Base-by-base conservation (phyloP, 768 basidiomycete genomes). In the Sporobolomyces phaffii region DNA sequence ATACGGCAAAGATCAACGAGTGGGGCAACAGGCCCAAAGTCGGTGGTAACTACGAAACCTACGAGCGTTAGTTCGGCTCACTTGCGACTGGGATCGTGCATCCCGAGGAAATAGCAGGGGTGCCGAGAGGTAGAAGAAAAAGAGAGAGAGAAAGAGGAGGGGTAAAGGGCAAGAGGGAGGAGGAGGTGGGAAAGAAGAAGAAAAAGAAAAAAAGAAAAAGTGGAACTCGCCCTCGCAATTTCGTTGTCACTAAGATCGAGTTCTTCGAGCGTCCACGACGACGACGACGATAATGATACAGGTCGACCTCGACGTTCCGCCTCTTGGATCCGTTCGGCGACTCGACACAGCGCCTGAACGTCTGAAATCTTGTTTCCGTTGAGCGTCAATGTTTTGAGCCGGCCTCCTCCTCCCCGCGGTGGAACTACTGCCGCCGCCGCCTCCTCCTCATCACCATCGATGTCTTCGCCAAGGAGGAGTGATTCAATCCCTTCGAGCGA, bases 1-100 rank as follows among this genome's bases (percentile, higher is more conserved):
- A 49, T 13, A 68, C 44, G 17, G 44, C 43, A 13, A 68, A 22
- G 20, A 69, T 44, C 43, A 64, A 43, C 2, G 58, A 36, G 20
- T 36, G 45, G 5, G 62, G 62, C 28, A 69, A 51, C 31, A 48
- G 33, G 26, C 68, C 68, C 7, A 69, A 47, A 2, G 26, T 20
- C 1, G 68, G 68, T 22, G 50, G 68, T 18, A 69, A 52, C 62
- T 69, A 56, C 41, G n/a, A n/a, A n/a, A n/a, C n/a, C n/a, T n/a
- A n/a, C n/a, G n/a, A n/a, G n/a, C n/a, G n/a, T n/a, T n/a, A n/a
- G n/a, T n/a, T n/a, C n/a, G n/a, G n/a, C n/a, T n/a, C n/a, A n/a
- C n/a, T n/a, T n/a, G n/a, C n/a, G n/a, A n/a, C n/a, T n/a, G n/a
- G n/a, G n/a, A n/a, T n/a, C n/a, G n/a, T n/a, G n/a, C n/a, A n/a